A percentile compares a stretch with the other conserved stretches of the same genome.
Conservation (phyloP, 768 basidiomycete genomes). For the Ramaria sp. region DNA sequence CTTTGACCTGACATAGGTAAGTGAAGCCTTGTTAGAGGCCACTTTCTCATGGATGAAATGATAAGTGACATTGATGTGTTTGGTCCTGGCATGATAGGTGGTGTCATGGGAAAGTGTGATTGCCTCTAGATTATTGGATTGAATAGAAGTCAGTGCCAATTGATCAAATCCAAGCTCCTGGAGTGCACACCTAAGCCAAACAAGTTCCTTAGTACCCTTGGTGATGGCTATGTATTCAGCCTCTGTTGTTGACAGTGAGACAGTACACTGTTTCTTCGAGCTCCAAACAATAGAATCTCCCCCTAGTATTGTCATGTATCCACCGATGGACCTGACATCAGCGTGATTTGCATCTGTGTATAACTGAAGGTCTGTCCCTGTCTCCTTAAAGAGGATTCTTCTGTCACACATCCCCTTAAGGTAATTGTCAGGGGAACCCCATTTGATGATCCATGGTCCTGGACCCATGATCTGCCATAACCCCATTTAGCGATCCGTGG, state of each 20-base stretch:
- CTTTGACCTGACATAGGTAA: slow-evolving; percentile 23
- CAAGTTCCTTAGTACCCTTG: slow-evolving; percentile 9
- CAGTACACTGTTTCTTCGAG: slow-evolving; percentile 5
- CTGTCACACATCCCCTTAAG: slow-evolving; percentile 16
- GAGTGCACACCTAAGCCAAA: slow-evolving; percentile 12
- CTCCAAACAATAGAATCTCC: slow-evolving; percentile 7
- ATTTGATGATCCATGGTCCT: no score
- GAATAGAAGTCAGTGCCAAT: slow-evolving; percentile 9
- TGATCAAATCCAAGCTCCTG: slow-evolving; percentile 7
- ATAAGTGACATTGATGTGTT: slow-evolving; percentile 33
- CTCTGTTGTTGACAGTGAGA: slow-evolving; percentile 12
- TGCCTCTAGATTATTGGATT: slow-evolving; percentile 18
- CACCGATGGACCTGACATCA: slow-evolving; percentile 14
- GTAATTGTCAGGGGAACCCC: no score
- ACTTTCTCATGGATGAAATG: slow-evolving; percentile 30
- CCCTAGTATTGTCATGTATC: slow-evolving; percentile 12
- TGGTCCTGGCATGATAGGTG: slow-evolving; percentile 24
- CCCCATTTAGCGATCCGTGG: no score
- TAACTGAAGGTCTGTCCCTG: neutral
- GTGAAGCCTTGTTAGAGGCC: slow-evolving; percentile 14
- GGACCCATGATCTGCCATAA: no score
- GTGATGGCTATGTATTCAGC: slow-evolving; percentile 18
- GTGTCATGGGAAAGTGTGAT: slow-evolving; percentile 22
- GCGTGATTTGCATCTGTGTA: slow-evolving; percentile 14
- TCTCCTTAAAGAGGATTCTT: neutral